A percentile compares a stretch with the other conserved stretches of the same genome.
phyloP scores from a whole-genome alignment of 2,329 filamentous ascomycete genomes.

The Diaporthe sp. region DNA sequence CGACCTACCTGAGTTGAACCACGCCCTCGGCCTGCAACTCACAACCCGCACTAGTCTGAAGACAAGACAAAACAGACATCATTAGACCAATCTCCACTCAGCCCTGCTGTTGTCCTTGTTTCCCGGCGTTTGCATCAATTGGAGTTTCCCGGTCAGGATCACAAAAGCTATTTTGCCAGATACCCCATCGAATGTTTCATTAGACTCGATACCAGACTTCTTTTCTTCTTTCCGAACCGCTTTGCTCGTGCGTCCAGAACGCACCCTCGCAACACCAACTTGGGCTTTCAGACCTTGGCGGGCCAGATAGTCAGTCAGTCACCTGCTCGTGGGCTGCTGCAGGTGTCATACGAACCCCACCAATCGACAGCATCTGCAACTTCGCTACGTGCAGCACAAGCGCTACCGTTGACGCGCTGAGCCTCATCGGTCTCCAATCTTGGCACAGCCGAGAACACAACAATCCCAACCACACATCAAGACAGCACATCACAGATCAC shows the following conservation, averaged over 20 bases:
- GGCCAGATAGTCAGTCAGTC: conserved; percentile 16
- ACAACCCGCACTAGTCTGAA: conserved; percentile 6
- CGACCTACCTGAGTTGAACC: conserved; percentile 4
- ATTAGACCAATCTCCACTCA: conserved; percentile 50
- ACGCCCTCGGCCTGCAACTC: conserved; percentile 11
- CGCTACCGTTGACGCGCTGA: background rate
- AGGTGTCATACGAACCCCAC: conserved; percentile 36
- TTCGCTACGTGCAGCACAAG: conserved; percentile 18
- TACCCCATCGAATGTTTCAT: conserved; percentile 48
- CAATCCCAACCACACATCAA: background rate
- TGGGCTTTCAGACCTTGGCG: conserved; percentile 4
- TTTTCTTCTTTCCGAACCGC: conserved; percentile 38
- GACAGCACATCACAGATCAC: background rate
- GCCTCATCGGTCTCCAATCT: conserved; percentile 8
- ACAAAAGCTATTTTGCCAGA: conserved; percentile 43
- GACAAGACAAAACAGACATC: background rate
- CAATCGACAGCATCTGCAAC: conserved; percentile 34
- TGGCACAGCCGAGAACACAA: background rate
- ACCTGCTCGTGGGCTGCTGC: conserved; percentile 36
- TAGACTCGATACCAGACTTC: conserved; percentile 41
- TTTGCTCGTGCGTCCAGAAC: conserved; percentile 7
- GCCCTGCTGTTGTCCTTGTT: conserved; percentile 45
- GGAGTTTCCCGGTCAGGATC: conserved; percentile 46
- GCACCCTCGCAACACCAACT: conserved; percentile 39
- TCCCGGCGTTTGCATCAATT: conserved; percentile 43